Base-by-base conservation (phyloP, 345 rosid genomes). In the Eucalyptus regnans region DNA sequence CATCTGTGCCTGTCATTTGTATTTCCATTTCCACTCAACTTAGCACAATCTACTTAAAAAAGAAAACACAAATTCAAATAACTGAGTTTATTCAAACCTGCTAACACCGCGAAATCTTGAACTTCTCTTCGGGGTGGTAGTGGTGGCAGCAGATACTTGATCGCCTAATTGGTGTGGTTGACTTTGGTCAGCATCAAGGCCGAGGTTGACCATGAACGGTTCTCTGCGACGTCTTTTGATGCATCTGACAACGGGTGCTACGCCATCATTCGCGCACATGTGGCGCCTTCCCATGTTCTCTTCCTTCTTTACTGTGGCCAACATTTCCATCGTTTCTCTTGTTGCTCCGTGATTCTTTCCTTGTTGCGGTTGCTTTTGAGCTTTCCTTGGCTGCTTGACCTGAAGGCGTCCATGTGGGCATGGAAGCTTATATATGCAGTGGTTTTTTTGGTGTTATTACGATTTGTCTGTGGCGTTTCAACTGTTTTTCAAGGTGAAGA, bases 71-170 rank as follows among this genome's bases (percentile, higher is more conserved):
- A 71, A 71, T 71, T 71, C 46, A 18, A 71, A 37, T 22, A 71
- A 52, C 33, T 7, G 56, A 51, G 1, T 50, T 54, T 50, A 52
- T 16, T 13, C 7, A 33, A 83, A 89, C 97, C 95, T 94, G 95
- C 97, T 95, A 8, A 94, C 97, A 5, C 97, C 97, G 5, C 95
- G 96, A 62, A 94, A 95, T 88, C 92, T 94, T 44, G 97, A 95
- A 88, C 97, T 95, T 92, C 97, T 94, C 91, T 95, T 95, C 83
- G 91, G 96, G 16, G 95, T 92, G 48, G 94, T 87, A 44, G 95
- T 91, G 10, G 88, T 90, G 50, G 95, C 91, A 27, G 88, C 90
- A 43, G 93, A 89, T 60, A 81, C 87, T 84, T 88, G 93, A 64
- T 92, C 91, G 87, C 31, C 86, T 37, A 49, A 91, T 86, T 90